Evolutionary conservation across 202 grass and related monocot genomes (phyloP).

Genomic region (Setaria viridis): DNA sequence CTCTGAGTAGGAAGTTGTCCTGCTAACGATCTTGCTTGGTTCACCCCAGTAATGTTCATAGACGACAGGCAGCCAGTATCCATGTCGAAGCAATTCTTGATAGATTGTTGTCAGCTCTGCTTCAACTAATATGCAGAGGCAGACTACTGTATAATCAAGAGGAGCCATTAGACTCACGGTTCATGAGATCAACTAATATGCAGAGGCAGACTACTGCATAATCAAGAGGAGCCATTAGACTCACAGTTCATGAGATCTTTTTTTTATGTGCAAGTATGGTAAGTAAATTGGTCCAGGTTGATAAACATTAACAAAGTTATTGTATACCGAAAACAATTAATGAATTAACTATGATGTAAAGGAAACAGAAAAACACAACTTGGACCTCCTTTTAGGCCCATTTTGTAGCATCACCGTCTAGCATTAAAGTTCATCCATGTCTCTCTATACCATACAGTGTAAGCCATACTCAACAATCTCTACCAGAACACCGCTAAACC

Average conservation of each 20-base stretch:
- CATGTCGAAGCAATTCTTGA: constrained; percentile 48
- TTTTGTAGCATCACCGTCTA: background rate
- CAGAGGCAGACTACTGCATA: constrained; percentile 7
- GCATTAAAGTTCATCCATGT: background rate
- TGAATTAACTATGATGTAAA: background rate
- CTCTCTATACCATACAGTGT: background rate
- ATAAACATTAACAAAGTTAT: background rate
- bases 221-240: constrained; percentile 20
- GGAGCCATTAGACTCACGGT: background rate
- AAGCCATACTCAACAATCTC: background rate
- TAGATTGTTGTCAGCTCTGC: constrained; percentile 8
- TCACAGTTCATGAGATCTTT: background rate
- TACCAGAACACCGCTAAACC: background rate
- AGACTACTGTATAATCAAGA: constrained; percentile 27
- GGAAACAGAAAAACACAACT: background rate
- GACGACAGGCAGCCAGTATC: constrained; percentile 63
- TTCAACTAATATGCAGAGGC: background rate
- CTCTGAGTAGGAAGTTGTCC: constrained; percentile 48
- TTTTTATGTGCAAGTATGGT: background rate
- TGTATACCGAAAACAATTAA: background rate
- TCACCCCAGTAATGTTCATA: constrained; percentile 63
- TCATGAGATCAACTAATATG: background rate
- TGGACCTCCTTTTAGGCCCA: background rate
- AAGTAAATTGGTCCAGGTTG: constrained; percentile 8
- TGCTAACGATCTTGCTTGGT: constrained; percentile 48